Base-by-base conservation (phyloP, 2,329 filamentous ascomycete species). In the Diaporthe caulivora region DNA sequence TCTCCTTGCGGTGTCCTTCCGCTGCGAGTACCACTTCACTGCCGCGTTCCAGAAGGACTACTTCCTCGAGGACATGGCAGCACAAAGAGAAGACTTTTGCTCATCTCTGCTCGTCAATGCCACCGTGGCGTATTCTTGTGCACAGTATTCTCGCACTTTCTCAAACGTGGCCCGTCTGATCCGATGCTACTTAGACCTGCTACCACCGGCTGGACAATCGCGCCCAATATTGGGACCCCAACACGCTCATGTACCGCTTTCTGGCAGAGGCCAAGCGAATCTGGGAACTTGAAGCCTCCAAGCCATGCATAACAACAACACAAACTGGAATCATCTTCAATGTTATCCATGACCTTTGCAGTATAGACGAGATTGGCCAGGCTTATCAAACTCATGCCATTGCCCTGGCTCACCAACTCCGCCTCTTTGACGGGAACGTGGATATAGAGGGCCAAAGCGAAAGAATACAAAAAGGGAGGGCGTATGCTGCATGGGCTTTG, bases 181-280 rank as follows among this genome's bases (percentile, higher is more conserved):
- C 18, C 7, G 18, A 15, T 68, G 24, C 55, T 24, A 24, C 15
- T 21, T 37, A 54, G 64, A 18, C 18, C 44, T 68, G 44, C 44
- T 53, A 68, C 24, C 24, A 21, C 34, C 47, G 47, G 10, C 54
- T 68, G 11, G 13, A 51, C 18, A 24, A 54, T 11, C 64, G 64
- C 18, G 64, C 64, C 31, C 44, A 53, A 18, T 68, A 68, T 21
- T 68, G 64, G 64, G 54, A 68, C 4, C 64, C 64, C 2, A 15
- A 54, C 10, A 68, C 64, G 17, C 64, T 68, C 29, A 34, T 68
- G 29, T 68, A 68, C 42, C 64, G 64, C 4, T 68, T 68, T 26
- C 64, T 68, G 24, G 64, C 64, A 34, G 64, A 68, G 34, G 64
- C 64, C 11, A 68, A 54, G 13, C 64, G 64, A 0, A 31, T 68